Evolutionary conservation across 495 filamentous ascomycete genomes (phyloP).

Genomic region (Aspergillus haitiensis): DNA sequence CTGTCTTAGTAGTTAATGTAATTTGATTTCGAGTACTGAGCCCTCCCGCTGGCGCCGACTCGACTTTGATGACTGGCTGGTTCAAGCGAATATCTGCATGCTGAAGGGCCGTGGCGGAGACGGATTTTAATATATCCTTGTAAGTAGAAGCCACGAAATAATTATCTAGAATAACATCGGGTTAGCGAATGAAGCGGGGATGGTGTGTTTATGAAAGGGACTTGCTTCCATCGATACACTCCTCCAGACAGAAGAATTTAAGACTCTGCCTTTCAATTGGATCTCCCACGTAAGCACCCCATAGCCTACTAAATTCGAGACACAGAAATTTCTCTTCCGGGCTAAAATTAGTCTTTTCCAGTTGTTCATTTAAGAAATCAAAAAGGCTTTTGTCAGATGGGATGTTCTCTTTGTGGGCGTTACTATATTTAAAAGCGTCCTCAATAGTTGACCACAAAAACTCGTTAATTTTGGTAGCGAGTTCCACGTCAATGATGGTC

Average conservation of each 20-base stretch:
- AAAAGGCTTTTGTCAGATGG: slow-evolving; percentile 65
- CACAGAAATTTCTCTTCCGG: slow-evolving; percentile 52
- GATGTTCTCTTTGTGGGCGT: slow-evolving; percentile 63
- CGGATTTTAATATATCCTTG: slow-evolving; percentile 64
- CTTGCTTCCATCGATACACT: slow-evolving; percentile 85
- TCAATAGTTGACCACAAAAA: slow-evolving; percentile 78
- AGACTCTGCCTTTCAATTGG: slow-evolving; percentile 75
- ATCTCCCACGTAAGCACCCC: slow-evolving; percentile 88
- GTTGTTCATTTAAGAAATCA: slow-evolving; percentile 71
- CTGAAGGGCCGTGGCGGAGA: slow-evolving; percentile 63
- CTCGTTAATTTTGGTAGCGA: slow-evolving; percentile 55
- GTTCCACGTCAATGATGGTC: slow-evolving; percentile 49
- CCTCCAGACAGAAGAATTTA: slow-evolving; percentile 93
- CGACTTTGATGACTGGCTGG: slow-evolving; percentile 55
- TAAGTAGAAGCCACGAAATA: slow-evolving; percentile 88
- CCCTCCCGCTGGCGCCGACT: slow-evolving; percentile 28
- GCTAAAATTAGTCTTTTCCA: slow-evolving; percentile 55
- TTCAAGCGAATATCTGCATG: slow-evolving; percentile 62
- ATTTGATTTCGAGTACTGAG: slow-evolving; percentile 34
- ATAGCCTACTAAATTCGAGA: slow-evolving; percentile 68
- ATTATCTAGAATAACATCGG: slow-evolving; percentile 61
- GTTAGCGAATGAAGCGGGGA: slow-evolving; percentile 2
- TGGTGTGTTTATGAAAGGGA: slow-evolving; percentile 11
- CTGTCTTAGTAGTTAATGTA: slow-evolving; percentile 55
- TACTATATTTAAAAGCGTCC: slow-evolving; percentile 78